A percentile compares a stretch with the other conserved stretches of the same genome.
Evolutionary conservation across 192 early-diverging fungal species (phyloP).

Genomic region (Chytriomyces hyalinus): DNA sequence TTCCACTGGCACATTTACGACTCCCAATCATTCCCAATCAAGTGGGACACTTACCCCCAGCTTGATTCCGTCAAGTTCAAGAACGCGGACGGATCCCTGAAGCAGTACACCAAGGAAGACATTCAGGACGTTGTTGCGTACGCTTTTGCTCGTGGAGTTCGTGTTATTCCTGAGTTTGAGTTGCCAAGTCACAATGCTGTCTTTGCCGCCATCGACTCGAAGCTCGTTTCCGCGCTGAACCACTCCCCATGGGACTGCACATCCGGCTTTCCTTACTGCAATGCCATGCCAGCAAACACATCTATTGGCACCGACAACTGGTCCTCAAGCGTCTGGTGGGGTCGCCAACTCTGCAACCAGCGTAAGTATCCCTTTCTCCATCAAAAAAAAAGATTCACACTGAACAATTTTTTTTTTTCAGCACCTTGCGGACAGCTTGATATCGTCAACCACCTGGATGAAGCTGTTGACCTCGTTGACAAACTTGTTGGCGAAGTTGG

Average conservation of each 20-base stretch:
- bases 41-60: not conserved
- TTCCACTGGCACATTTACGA: conserved; percentile 37
- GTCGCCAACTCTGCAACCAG: no score
- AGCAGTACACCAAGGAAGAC: conserved; percentile 76
- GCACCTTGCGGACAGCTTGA: conserved; percentile 81
- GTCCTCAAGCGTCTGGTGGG: no score
- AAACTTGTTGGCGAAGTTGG: conserved; percentile 71
- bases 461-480: conserved; percentile 66
- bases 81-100: conserved; percentile 6
- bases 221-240: no score
- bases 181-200: conserved; percentile 3
- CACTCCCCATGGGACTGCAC: no score
- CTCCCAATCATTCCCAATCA: conserved; percentile 34
- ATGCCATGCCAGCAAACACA: no score
- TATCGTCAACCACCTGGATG: conserved; percentile 48
- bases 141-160: conserved; percentile 71
- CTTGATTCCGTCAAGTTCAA: not conserved
- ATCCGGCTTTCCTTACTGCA: no score
- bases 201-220: not conserved
- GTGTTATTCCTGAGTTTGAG: conserved; percentile 88
- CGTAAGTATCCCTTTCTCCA: no score
- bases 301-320: no score
- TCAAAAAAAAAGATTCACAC: no score
- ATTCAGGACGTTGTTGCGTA: conserved; percentile 72
- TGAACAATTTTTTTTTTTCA: no score